Evolutionary conservation across 2,329 filamentous ascomycete genomes (phyloP), one percentile per base, ranked within the genome.

Genomic region (Sporothrix pseudoabietina): DNA sequence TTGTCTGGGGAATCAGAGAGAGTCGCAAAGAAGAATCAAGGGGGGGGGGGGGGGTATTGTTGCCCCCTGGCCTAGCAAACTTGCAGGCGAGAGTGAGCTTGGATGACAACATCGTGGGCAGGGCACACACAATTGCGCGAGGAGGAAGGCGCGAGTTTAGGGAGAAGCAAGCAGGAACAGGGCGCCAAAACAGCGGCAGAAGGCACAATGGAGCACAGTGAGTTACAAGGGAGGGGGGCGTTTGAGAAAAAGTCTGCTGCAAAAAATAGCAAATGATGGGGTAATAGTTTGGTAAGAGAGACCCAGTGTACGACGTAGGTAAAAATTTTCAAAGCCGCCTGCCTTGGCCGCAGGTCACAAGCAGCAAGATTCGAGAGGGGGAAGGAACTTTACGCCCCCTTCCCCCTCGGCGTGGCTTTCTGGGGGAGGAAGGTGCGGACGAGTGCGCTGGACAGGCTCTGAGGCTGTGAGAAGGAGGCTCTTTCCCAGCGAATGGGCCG

Each of bases 71-170:
- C 44, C 44, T 68, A n/a, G 19, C 44, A 49, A 49, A 19, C 44
- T 63, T 72, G 32, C 65, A 65, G 71, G 57, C 71, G 66, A 68
- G 47, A 22, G 26, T 49, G 44, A 26, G 52, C 35, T 14, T 41
- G 41, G 22, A 73, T 71, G 68, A 63, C 72, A 68, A 71, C 72
- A 74, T 74, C 69, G 69, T 61, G 39, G 68, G 12, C 30, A 41
- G 41, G 47, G 65, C 55, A 70, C 39, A 54, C 41, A 70, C 35
- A 59, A 71, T 26, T 49, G 8, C 44, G 26, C 39, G n/a, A 59
- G 22, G 22, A 12, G 32, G n/a, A 72, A 41, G 47, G 59, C 59
- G 47, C 22, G 49, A 52, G 57, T 26, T 26, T 5, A 26, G 61
- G 61, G n/a, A 63, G 19, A n/a, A n/a, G 12, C 16, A 22, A 32